A percentile compares a stretch with the other conserved stretches of the same genome.
These are phyloP conservation scores for Oropetium thomaeum DNA, from an alignment of 176 grass and related monocot species.

Conservation along the genomic window DNA sequence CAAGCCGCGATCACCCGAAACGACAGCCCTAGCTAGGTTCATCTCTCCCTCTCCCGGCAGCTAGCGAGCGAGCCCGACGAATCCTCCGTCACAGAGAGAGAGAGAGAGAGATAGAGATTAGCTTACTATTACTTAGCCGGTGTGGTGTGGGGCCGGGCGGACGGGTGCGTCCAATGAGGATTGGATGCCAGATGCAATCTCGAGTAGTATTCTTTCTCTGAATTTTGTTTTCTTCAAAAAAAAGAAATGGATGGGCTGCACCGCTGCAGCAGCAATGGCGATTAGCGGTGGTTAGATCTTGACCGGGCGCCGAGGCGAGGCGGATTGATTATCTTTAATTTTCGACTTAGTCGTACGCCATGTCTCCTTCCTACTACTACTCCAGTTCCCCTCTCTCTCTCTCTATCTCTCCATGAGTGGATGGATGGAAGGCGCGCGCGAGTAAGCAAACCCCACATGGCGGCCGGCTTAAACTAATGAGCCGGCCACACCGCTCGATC, in stretches of 20 bases:
- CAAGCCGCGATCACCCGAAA: neutral
- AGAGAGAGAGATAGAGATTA: too few relatives aligned
- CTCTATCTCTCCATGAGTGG: neutral
- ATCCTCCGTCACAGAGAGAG: too few relatives aligned
- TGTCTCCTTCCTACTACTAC: too few relatives aligned
- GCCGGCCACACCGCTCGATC: neutral
- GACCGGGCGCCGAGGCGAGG: constrained; percentile 31
- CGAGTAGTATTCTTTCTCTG: neutral
- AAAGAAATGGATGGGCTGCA: neutral
- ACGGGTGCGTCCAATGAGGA: neutral
- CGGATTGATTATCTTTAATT: constrained; percentile 37
- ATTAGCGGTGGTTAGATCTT: constrained; percentile 61
- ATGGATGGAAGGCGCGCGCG: neutral
- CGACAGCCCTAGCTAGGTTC: neutral
- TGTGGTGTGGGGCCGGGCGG: neutral
- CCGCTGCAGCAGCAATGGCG: neutral
- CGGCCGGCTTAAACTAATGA: constrained; percentile 12
- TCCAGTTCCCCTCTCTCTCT: too few relatives aligned
- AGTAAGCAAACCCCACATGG: constrained; percentile 20
- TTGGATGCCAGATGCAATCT: constrained; percentile 23
- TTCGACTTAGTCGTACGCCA: neutral
- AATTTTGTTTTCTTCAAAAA: too few relatives aligned
- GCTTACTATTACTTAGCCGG: too few relatives aligned
- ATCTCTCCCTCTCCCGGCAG: neutral
- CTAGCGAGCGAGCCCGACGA: neutral